Base-by-base conservation (phyloP, 1,284 basidiomycete species). In the Kalmanozyma brasiliensis region DNA sequence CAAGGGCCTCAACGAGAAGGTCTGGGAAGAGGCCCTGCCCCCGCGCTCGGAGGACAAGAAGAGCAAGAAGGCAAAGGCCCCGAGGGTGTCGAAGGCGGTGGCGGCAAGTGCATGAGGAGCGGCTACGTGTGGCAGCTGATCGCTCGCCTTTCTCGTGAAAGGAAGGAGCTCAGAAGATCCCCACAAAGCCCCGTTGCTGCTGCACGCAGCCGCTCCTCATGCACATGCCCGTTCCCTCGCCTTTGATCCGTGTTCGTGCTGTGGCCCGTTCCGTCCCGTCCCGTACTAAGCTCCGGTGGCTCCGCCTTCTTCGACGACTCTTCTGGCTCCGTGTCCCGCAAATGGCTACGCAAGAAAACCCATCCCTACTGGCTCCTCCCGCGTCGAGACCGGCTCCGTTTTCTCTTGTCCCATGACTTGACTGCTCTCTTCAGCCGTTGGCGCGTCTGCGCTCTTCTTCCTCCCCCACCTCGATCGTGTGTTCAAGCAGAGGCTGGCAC, bases 1-100 rank as follows among this genome's bases (percentile, higher is more conserved):
- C 68, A 77, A 75, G 66, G 68, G 73, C 34, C 66, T 79, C 67
- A 59, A 72, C 56, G 76, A 79, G 59, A 73, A 68, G 61, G 62
- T 69, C 37, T 79, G 77, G 77, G 77, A 79, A 67, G 77, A 79
- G 61, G 48, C 61, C 34, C 45, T 78, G 19, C 58, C 62, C 19
- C 58, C 53, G n/a, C 65, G 69, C 59, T 10, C 56, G 52, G 62
- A 72, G 51, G 59, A 59, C 29, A 63, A 68, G 55, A 75, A 73
- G 69, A 65, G 60, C 46, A 76, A 67, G 66, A 73, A 68, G 62
- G 47, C 61, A 29, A 66, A 62, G 51, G 56, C 59, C 32, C 44
- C 43, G 43, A 74, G 67, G 53, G 52, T 35, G 41, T 16, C 63
- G 7, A 55, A 59, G 52, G 63, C 56, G 44, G 60, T 63, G 48